A percentile compares a stretch with the other conserved stretches of the same genome.
phyloP scores from a whole-genome alignment of 257 asterid genomes.

The Coffea eugenioides region DNA sequence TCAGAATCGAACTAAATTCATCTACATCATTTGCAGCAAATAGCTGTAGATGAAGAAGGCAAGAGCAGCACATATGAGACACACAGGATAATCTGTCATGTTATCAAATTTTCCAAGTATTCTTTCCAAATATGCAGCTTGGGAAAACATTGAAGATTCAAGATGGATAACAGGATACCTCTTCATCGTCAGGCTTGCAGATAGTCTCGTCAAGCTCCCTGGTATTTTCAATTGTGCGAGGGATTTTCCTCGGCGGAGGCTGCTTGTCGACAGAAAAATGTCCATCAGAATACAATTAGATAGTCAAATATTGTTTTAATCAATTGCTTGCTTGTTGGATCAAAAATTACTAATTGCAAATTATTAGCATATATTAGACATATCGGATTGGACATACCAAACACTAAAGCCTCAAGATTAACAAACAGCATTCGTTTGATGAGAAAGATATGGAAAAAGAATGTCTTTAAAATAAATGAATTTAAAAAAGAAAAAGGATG shows the following conservation, averaged over 20 bases:
- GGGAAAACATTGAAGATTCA: neutral
- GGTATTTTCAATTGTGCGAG: slow-evolving; percentile 91
- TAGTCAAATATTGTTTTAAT: neutral
- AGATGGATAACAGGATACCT: slow-evolving; percentile 24
- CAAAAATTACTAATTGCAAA: too few relatives aligned
- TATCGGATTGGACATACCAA: neutral
- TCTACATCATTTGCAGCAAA: slow-evolving; percentile 86
- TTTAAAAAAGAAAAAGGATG: neutral
- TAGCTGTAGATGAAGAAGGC: slow-evolving; percentile 32
- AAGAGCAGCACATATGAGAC: neutral
- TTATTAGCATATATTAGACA: neutral
- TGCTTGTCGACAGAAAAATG: slow-evolving; percentile 9
- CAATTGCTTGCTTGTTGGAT: too few relatives aligned
- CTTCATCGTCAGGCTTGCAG: slow-evolving; percentile 90
- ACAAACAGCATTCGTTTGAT: neutral
- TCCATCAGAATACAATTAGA: neutral
- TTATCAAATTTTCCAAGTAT: neutral
- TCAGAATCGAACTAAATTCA: slow-evolving; percentile 69
- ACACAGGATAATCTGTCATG: neutral
- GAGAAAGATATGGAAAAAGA: neutral
- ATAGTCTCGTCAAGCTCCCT: slow-evolving; percentile 86
- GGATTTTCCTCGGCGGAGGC: slow-evolving; percentile 64
- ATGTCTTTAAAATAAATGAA: neutral
- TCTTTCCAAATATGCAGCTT: neutral
- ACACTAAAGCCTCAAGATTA: neutral